Evolutionary conservation across 768 basidiomycete genomes (phyloP).

Genomic region (Panus rudis): DNA sequence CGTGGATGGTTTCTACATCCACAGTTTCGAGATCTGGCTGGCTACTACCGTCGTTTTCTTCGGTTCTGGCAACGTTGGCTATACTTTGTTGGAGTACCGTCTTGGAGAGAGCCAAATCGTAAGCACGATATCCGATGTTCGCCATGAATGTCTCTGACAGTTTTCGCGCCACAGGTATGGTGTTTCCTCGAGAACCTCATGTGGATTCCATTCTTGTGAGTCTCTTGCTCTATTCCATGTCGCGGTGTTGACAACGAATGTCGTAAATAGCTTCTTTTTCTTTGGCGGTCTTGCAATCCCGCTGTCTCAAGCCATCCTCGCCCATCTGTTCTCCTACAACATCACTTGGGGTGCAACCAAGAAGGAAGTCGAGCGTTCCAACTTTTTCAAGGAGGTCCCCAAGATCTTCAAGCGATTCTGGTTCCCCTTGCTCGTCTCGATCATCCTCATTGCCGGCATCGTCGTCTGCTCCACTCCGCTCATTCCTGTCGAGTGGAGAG

Average conservation of each 20-base stretch:
- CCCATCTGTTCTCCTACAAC: conserved; percentile 71
- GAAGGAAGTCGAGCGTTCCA: conserved; percentile 82
- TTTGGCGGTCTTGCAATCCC: conserved; percentile 72
- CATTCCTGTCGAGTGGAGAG: conserved; percentile 59
- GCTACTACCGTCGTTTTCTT: conserved; percentile 74
- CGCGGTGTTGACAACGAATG: not conserved
- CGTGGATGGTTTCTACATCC: conserved; percentile 72
- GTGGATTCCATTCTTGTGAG: conserved; percentile 37
- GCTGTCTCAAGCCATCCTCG: conserved; percentile 54
- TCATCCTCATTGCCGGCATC: conserved; percentile 48
- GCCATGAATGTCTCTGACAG: not conserved
- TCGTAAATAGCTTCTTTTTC: conserved; percentile 58
- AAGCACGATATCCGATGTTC: not conserved
- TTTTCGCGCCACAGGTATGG: conserved; percentile 13
- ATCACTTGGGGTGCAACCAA: conserved; percentile 74
- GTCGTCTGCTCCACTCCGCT: conserved; percentile 44
- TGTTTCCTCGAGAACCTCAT: conserved; percentile 26
- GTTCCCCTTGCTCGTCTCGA: conserved; percentile 50
- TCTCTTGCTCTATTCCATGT: conserved; percentile 2
- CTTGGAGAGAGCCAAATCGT: conserved; percentile 38
- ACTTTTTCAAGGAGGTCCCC: conserved; percentile 89
- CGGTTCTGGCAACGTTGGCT: conserved; percentile 65
- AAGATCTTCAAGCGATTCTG: conserved; percentile 78
- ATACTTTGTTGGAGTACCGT: conserved; percentile 66
- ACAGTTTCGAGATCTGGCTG: conserved; percentile 75